Base-by-base conservation (phyloP, 2,329 filamentous ascomycete genomes). In the Colletotrichum truncatum region DNA sequence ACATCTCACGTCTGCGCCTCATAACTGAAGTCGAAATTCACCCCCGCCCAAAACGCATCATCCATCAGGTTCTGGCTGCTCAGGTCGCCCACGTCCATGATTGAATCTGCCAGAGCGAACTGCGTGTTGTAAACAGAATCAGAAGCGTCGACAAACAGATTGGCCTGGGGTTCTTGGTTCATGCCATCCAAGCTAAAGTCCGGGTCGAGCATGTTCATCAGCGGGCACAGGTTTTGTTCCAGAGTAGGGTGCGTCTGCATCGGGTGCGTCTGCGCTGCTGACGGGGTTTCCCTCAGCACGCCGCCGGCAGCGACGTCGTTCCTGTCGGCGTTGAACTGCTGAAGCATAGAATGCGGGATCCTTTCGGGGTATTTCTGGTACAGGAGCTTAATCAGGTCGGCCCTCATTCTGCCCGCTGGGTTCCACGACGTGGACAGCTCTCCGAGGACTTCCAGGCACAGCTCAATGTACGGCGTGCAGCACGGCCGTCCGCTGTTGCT, bases 51-150 rank as follows among this genome's bases (percentile, higher is more conserved):
- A 4, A 62, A 66, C 8, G 48, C 51, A 51, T 66, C 63, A 11
- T 66, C 63, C 51, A 45, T 55, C 12, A 66, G 21, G 3, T 9
- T 23, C 21, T 18, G 7, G 1, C 32, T 12, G 6, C 32, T 23
- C 16, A 45, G 39, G 9, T 28, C 36, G 6, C 28, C 34, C 3
- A 36, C 14, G 14, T 55, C 34, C 36, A 62, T 25, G 3, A 66
- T 66, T 11, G 63, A 61, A 26, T 66, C 57, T 1, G 63, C 57
- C 9, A 66, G 23, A 7, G 57, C 63, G 7, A 66, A 66, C 14
- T 66, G 57, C 23, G 57, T 62, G 2, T 66, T 66, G n/a, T 45
- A 66, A n/a, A 59, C 63, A 11, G 63, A 43, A 21, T 63, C 63
- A 0, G 49, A 56, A 3, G 41, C 36, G 9, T 60, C 49, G 7